These are phyloP conservation scores for Barnettozyma salicaria DNA, from an alignment of 805 yeast genomes.

Conservation along the genomic window DNA sequence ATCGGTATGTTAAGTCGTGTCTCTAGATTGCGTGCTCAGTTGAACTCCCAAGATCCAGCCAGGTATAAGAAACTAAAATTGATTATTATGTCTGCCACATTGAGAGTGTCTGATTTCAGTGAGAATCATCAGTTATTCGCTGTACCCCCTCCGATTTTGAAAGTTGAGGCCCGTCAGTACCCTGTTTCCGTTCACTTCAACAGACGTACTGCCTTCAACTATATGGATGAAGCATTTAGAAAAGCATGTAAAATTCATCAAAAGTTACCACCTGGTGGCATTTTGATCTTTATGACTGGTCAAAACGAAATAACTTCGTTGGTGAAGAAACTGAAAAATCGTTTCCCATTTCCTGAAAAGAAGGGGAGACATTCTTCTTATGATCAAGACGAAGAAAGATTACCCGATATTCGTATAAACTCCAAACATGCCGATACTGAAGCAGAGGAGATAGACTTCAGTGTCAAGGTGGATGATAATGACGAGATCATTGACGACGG, in stretches of 20 bases:
- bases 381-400: constrained; percentile 26
- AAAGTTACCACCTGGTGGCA: constrained; percentile 88
- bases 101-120: constrained; percentile 88
- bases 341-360: constrained; percentile 52
- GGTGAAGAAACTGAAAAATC: constrained; percentile 61
- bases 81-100: constrained; percentile 94
- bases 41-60: constrained; percentile 40
- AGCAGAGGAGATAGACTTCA: constrained; percentile 82
- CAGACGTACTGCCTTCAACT: constrained; percentile 68
- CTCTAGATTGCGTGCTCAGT: constrained; percentile 59
- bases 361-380: constrained; percentile 17
- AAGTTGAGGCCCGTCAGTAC: constrained; percentile 87
- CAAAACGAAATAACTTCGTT: constrained; percentile 81
- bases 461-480: constrained; percentile 37
- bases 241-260: constrained; percentile 85
- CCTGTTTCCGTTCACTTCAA: constrained; percentile 92
- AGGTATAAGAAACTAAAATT: constrained; percentile 63
- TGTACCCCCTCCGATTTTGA: constrained; percentile 77
- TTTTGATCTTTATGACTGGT: constrained; percentile 87
- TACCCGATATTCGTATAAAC: constrained; percentile 42
- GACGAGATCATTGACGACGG: constrained; percentile 32
- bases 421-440: constrained; percentile 66
- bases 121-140: constrained; percentile 68
- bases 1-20: constrained; percentile 93
- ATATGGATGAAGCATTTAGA: constrained; percentile 77